A percentile compares a stretch with the other conserved stretches of the same genome.
Evolutionary conservation across 2,329 filamentous ascomycete genomes (phyloP).

Genomic region (Trichoderma brevicompactum): DNA sequence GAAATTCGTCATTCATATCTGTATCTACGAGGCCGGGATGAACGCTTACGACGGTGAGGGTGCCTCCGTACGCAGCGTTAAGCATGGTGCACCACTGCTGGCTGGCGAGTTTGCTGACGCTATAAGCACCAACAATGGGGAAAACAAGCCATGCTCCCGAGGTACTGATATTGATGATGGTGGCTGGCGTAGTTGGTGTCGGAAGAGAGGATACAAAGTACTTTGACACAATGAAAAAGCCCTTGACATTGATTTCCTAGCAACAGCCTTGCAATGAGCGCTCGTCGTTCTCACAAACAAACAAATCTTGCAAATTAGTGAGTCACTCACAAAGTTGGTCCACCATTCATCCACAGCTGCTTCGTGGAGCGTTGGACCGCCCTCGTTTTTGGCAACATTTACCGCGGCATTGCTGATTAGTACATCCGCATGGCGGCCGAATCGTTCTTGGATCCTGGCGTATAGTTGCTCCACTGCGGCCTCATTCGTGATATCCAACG

Average conservation of each 20-base stretch:
- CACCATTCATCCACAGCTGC: conserved; percentile 13
- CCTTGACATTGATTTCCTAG: conserved; percentile 14
- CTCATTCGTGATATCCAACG: conserved; percentile 10
- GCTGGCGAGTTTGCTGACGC: conserved; percentile 23
- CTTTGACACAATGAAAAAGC: neutral
- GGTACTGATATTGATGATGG: conserved; percentile 5
- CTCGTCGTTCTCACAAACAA: neutral
- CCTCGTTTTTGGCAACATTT: neutral
- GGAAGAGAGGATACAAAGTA: conserved; percentile 12
- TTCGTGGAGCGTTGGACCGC: conserved; percentile 12
- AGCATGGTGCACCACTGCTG: conserved; percentile 8
- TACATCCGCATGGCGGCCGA: neutral
- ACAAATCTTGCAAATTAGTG: neutral
- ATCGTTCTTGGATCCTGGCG: neutral
- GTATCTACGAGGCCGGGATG: conserved; percentile 1
- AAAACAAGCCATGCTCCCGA: conserved; percentile 9
- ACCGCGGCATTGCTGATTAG: conserved; percentile 1
- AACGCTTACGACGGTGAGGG: conserved; percentile 4
- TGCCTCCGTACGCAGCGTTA: conserved; percentile 3
- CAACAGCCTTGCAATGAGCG: neutral
- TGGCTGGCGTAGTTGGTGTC: neutral
- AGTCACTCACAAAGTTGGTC: conserved; percentile 1
- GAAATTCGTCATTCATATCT: neutral
- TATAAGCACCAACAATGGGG: neutral
- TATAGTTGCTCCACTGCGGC: neutral